These are phyloP conservation scores for Glycine latifolia DNA, from an alignment of 306 rosid species.

Conservation along the genomic window DNA sequence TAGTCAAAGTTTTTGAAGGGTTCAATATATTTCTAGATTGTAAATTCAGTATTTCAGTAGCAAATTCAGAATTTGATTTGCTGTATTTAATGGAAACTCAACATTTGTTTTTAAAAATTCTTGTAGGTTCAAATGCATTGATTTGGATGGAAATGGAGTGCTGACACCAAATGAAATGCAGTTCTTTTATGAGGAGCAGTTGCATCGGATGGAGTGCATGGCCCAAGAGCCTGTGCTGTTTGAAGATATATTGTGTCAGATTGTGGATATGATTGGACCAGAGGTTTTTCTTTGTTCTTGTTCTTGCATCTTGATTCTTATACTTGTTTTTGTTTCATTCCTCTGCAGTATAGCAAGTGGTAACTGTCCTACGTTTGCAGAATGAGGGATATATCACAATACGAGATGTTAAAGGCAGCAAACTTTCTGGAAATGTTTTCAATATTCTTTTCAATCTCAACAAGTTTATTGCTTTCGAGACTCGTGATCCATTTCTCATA, in stretches of 20 bases:
- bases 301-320: not conserved
- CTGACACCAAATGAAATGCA: conserved; percentile 90
- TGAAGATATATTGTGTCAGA: conserved; percentile 97
- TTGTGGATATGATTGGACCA: conserved; percentile 96
- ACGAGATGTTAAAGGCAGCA: conserved; percentile 88
- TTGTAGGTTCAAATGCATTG: conserved; percentile 96
- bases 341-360: conserved; percentile 21
- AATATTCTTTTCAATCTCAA: conserved; percentile 98
- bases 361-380: conserved; percentile 62
- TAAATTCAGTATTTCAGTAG: not conserved
- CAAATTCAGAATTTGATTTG: not conserved
- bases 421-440: conserved; percentile 94
- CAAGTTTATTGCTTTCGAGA: conserved; percentile 96
- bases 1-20: conserved; percentile 6
- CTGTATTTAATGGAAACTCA: conserved; percentile 7
- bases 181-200: conserved; percentile 98
- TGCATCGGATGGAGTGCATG: conserved; percentile 99
- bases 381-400: conserved; percentile 75
- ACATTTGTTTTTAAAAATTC: not conserved
- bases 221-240: conserved; percentile 99
- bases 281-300: conserved; percentile 71
- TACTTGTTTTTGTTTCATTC: conserved; percentile 37
- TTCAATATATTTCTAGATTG: conserved; percentile 13
- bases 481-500: conserved; percentile 96
- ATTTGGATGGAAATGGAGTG: conserved; percentile 97